These are phyloP conservation scores for Butyriboletus appendiculatus DNA, from an alignment of 1,284 basidiomycete genomes.

Conservation along the genomic window DNA sequence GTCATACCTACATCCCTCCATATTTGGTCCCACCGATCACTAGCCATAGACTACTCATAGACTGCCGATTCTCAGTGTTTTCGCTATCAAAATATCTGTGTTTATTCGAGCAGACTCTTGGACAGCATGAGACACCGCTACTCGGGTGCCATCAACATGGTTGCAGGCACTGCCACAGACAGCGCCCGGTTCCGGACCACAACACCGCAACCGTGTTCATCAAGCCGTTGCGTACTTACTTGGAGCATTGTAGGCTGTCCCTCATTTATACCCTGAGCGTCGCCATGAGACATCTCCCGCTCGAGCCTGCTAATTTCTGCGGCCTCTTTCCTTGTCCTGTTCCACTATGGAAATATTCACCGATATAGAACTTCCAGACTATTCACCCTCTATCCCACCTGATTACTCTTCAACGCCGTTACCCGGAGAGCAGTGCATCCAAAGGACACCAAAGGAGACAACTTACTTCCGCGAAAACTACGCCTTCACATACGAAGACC, in stretches of 20 bases:
- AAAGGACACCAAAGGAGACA: constrained; percentile 29
- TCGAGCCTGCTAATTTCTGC: background rate
- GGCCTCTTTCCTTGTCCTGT: constrained; percentile 1
- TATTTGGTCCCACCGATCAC: too few species aligned
- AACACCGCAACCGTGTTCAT: constrained; percentile 14
- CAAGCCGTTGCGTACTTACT: constrained; percentile 9
- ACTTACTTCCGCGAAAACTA: constrained; percentile 23
- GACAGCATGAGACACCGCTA: constrained; percentile 11
- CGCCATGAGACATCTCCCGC: constrained; percentile 3
- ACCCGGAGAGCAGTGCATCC: constrained; percentile 35
- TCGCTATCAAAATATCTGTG: too few species aligned
- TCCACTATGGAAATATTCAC: constrained; percentile 18
- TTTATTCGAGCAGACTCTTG: too few species aligned
- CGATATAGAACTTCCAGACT: constrained; percentile 27
- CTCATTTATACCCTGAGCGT: constrained; percentile 25
- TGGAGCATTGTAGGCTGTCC: constrained; percentile 14
- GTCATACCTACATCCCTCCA: too few species aligned
- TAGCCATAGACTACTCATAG: too few species aligned
- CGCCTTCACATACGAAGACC: constrained; percentile 33
- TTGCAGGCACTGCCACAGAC: constrained; percentile 17
- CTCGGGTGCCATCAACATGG: constrained; percentile 8
- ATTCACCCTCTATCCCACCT: constrained; percentile 33
- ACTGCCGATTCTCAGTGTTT: too few species aligned
- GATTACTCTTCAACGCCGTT: constrained; percentile 37
- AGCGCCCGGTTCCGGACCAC: constrained; percentile 19